Evolutionary conservation across 306 rosid genomes (phyloP), one percentile per base, ranked within the genome.

Genomic region (Alnus rubra): DNA sequence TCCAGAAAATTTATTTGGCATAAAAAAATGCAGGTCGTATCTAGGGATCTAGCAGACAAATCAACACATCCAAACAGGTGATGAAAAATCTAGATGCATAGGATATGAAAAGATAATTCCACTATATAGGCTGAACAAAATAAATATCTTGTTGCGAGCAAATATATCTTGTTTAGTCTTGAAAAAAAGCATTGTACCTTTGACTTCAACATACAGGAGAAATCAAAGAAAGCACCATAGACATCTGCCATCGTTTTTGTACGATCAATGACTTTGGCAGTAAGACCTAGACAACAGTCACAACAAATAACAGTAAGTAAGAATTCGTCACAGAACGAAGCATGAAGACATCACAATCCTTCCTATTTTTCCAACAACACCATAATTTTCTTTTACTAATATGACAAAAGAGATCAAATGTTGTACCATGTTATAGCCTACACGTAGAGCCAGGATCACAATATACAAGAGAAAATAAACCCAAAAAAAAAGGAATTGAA

Each of bases 211-310:
- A 90, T 75, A 67, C 84, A 85, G 70, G 99, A 86, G 81, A 95
- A 95, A 85, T 95, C 99, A 81, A 77, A 89, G 92, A 95, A 95
- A 80, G 98, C 92, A 68, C 91, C 92, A 68, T 95, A 95, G 87
- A 95, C 96, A 75, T 95, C 99, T 47, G 92, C 86, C 77, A 90
- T 88, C n/a, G 92, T 90, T 72, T 86, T 86, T 53, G 99, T 95
- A 80, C 89, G 91, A 82, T 93, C 90, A 82, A 95, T 90, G 76
- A 95, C 84, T 86, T 95, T 95, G 63, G 99, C 97, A 67, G 99
- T 95, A 77, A 95, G 93, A 87, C 99, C 99, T 95, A 63, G 7
- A 82, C 79, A 80, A 65, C 49, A 78, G 82, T 68, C 80, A 75
- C 63, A 71, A 80, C 56, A 65, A 76, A 80, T 48, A 63, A 64